Evolutionary conservation across 2,329 filamentous ascomycete genomes (phyloP).

Genomic region (Anisogramma anomala): DNA sequence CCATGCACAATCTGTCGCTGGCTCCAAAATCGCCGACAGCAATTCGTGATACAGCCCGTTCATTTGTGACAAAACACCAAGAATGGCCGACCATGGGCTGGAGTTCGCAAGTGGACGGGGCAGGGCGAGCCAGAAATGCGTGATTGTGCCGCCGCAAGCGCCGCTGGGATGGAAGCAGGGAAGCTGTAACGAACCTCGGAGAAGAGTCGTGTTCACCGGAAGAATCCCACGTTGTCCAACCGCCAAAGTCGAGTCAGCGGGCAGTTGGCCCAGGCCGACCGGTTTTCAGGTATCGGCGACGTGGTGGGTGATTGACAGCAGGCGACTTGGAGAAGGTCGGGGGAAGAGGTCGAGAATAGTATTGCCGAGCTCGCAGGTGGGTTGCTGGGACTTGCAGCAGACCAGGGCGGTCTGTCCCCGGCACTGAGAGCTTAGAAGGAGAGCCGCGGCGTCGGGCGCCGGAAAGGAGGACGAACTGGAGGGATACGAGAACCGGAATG

Average conservation of each 20-base stretch:
- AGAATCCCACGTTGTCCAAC: slow-evolving; percentile 3
- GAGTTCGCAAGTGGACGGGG: neutral
- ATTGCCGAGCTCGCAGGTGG: neutral
- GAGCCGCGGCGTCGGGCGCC: neutral
- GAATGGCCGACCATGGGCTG: too few relatives aligned
- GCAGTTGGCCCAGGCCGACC: neutral
- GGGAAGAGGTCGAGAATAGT: neutral
- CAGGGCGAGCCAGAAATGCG: neutral
- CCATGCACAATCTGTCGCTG: neutral
- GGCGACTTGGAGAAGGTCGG: neutral
- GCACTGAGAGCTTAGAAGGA: neutral
- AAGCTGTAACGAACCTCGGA: slow-evolving; percentile 7
- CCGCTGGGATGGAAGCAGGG: neutral
- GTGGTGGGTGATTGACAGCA: slow-evolving; percentile 2
- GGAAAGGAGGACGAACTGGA: slow-evolving; percentile 1
- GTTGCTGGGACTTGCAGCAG: neutral
- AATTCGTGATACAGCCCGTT: too few relatives aligned
- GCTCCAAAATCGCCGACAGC: neutral
- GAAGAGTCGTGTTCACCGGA: slow-evolving; percentile 6
- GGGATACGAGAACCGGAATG: neutral
- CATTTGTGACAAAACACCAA: too few relatives aligned
- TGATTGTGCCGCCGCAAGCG: neutral
- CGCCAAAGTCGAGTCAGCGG: slow-evolving; percentile 3
- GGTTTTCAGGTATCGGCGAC: slow-evolving; percentile 1
- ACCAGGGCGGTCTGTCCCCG: neutral